These are phyloP conservation scores for Podila minutissima DNA, from an alignment of 192 early-diverging fungal species.

Conservation along the genomic window DNA sequence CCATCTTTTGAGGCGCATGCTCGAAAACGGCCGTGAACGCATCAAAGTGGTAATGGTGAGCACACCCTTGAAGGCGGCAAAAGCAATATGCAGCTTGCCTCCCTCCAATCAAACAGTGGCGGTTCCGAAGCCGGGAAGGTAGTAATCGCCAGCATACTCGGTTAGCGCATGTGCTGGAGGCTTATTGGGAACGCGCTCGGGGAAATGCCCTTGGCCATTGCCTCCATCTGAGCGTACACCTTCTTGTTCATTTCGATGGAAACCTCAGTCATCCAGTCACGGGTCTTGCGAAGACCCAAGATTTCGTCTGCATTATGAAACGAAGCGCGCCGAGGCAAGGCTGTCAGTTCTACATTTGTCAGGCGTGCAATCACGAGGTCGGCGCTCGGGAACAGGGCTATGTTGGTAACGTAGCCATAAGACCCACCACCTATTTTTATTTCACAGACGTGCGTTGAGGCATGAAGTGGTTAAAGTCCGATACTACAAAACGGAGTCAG, in stretches of 20 bases:
- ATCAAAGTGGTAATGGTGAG: constrained; percentile 11
- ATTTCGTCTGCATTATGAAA: not conserved
- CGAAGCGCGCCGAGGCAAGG: too few species aligned
- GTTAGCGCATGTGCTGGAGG: not conserved
- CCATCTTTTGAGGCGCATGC: not conserved
- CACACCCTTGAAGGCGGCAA: not conserved
- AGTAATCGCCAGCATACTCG: constrained; percentile 4
- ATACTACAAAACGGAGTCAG: too few species aligned
- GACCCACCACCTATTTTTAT: not conserved
- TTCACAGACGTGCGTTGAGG: not conserved
- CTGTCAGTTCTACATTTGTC: not conserved
- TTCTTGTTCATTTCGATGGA: not conserved
- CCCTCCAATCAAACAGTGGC: not conserved
- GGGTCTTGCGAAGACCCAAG: not conserved
- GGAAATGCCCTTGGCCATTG: not conserved
- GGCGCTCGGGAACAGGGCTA: constrained; percentile 2
- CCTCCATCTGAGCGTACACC: not conserved
- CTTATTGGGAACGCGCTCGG: not conserved
- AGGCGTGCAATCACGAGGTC: not conserved
- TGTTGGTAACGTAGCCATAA: not conserved
- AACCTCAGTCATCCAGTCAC: not conserved
- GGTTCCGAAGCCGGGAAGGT: not conserved
- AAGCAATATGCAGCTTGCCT: not conserved
- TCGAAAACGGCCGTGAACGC: not conserved
- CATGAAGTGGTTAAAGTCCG: too few species aligned